Base-by-base conservation (phyloP, 495 filamentous ascomycete species). In the Thozetella sp. region DNA sequence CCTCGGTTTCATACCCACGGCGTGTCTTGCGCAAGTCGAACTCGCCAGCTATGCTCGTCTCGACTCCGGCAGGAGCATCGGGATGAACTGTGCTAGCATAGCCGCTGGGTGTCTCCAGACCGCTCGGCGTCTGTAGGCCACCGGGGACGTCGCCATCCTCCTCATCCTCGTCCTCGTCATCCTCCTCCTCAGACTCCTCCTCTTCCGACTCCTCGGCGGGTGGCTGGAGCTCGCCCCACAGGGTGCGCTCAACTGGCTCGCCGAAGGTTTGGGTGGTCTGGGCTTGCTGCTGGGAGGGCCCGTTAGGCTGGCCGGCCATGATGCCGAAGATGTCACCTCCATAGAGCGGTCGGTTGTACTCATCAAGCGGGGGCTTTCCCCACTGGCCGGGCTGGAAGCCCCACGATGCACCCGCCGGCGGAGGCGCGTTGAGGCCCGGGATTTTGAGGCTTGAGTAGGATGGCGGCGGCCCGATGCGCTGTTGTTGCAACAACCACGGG, bases 401-500 rank as follows among this genome's bases (percentile, higher is more conserved):
- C 95, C 95, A 99, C 66, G 86, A 82, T 11, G 88, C 93, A n/a
- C 95, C 95, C n/a, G 90, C 83, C 3, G 95, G 95, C 9, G 93
- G 90, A 2, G 95, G 92, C n/a, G 93, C 93, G 75, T 97, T 99
- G 22, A 99, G 81, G 25, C 95, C 95, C 6, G 95, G 91, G 53
- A 99, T 93, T 69, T 94, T 97, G 46, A 97, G 80, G 20, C 90
- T 88, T 22, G 95, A 92, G 73, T 99, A 99, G 9, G 90, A 93
- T 10, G 95, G 94, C 0, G 95, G 95, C 1, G 92, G 93, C 1
- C 95, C 95, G 64, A 91, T 91, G 63, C 93, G 87, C 70, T 99
- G 95, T 74, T 96, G 92, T 72, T 96, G 96, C 67, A 99, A 94
- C 51, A 98, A 85, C 95, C 95, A 99, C 25, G 95, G 95, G 19